phyloP scores from a whole-genome alignment of 164 flowering plant genomes.

The Nymphaea thermarum region DNA sequence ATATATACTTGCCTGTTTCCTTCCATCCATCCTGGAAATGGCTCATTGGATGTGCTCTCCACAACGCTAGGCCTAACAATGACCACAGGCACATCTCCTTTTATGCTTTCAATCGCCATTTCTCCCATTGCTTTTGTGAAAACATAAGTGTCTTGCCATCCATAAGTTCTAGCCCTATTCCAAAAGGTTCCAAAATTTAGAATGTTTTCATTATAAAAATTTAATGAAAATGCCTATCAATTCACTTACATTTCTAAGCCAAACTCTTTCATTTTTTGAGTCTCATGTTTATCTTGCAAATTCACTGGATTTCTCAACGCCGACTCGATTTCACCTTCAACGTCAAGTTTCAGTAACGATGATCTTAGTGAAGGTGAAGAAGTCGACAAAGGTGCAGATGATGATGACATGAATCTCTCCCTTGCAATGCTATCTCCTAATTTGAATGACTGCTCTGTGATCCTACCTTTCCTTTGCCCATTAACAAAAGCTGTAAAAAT shows the following conservation, averaged over 20 bases:
- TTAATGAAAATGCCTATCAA: no score
- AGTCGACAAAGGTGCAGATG: slow-evolving; percentile 4
- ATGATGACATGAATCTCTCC: slow-evolving; percentile 26
- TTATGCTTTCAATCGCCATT: slow-evolving; percentile 68
- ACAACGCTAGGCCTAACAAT: slow-evolving; percentile 83
- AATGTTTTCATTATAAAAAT: neutral
- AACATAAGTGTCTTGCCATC: slow-evolving; percentile 94
- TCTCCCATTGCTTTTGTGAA: slow-evolving; percentile 98
- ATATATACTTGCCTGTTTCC: slow-evolving; percentile 50
- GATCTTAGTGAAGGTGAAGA: neutral
- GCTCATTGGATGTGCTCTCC: slow-evolving; percentile 74
- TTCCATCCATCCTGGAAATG: slow-evolving; percentile 98
- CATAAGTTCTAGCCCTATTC: slow-evolving; percentile 66
- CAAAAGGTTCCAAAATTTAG: neutral
- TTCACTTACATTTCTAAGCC: slow-evolving; percentile 58
- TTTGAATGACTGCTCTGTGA: slow-evolving; percentile 69
- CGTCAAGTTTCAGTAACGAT: slow-evolving; percentile 30
- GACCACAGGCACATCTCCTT: slow-evolving; percentile 72
- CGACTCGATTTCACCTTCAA: slow-evolving; percentile 56
- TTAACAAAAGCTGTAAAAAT: slow-evolving; percentile 77
- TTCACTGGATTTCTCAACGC: slow-evolving; percentile 25
- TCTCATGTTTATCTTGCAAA: slow-evolving; percentile 16
- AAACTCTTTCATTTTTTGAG: slow-evolving; percentile 65
- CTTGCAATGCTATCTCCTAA: slow-evolving; percentile 58
- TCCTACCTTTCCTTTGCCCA: slow-evolving; percentile 81